Percentiles rank a stretch among this genome's conserved stretches.
Evolutionary conservation across 1,284 basidiomycete genomes (phyloP).

Genomic region (Boletus albobrunnescens): DNA sequence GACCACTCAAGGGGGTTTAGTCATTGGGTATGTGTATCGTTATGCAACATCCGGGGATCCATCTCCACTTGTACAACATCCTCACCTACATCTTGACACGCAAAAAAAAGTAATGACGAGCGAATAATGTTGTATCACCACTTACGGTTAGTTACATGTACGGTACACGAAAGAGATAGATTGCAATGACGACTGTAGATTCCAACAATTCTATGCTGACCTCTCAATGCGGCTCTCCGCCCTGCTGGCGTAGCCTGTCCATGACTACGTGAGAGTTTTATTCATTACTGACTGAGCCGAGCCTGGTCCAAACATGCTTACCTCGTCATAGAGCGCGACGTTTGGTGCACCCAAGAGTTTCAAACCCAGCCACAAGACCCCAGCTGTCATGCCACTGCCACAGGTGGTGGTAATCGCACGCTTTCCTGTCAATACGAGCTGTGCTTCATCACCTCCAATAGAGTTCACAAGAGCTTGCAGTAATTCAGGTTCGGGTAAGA

Average conservation of each 20-base stretch:
- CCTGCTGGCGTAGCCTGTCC: constrained; percentile 78
- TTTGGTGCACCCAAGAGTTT: constrained; percentile 59
- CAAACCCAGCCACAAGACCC: constrained; percentile 85
- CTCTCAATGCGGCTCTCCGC: constrained; percentile 61
- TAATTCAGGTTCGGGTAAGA: constrained; percentile 57
- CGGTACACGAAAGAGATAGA: constrained; percentile 7
- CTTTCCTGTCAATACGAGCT: constrained; percentile 55
- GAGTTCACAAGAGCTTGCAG: constrained; percentile 55
- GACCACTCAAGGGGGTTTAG: constrained; percentile 16
- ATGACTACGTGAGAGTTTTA: constrained; percentile 51
- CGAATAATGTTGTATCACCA: constrained; percentile 33
- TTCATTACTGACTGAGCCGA: constrained; percentile 16
- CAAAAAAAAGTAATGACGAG: constrained; percentile 19
- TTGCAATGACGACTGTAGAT: constrained; percentile 6
- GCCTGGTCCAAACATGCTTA: constrained; percentile 37
- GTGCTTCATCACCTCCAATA: constrained; percentile 54
- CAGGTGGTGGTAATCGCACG: constrained; percentile 68
- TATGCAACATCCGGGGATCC: constrained; percentile 10
- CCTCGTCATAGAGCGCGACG: constrained; percentile 82
- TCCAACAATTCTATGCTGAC: constrained; percentile 17
- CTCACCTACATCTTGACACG: constrained; percentile 8
- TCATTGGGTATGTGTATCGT: constrained; percentile 24
- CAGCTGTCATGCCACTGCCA: constrained; percentile 97
- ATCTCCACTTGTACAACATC: constrained; percentile 18
- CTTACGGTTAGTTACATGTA: constrained; percentile 24